A percentile compares a stretch with the other conserved stretches of the same genome.
These are phyloP conservation scores for Starmerella sp. DNA, from an alignment of 805 yeast genomes.

Conservation along the genomic window DNA sequence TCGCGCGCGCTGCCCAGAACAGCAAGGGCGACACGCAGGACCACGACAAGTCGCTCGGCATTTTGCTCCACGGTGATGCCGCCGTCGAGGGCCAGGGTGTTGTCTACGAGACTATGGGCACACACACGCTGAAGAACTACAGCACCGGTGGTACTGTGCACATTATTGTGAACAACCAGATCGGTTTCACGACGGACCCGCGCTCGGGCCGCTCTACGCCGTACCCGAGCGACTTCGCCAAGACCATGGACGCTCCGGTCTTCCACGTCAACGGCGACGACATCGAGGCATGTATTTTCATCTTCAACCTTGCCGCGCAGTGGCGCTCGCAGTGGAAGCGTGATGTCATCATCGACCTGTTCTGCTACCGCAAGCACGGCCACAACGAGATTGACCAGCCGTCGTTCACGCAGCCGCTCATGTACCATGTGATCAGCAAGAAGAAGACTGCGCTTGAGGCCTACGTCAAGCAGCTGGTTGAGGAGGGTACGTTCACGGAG, in stretches of 20 bases:
- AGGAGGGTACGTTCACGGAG: constrained; percentile 79
- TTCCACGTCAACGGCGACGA: constrained; percentile 99
- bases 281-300: constrained; percentile 81
- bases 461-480: constrained; percentile 66
- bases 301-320: constrained; percentile 94
- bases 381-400: constrained; percentile 99
- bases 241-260: constrained; percentile 92
- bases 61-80: constrained; percentile 96
- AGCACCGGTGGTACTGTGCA: constrained; percentile 98
- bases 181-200: constrained; percentile 99
- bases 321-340: constrained; percentile 96
- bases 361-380: constrained; percentile 97
- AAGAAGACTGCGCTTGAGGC: constrained; percentile 81
- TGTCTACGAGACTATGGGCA: constrained; percentile 96
- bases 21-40: constrained; percentile 69
- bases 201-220: constrained; percentile 94
- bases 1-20: constrained; percentile 92
- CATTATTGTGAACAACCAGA: constrained; percentile 93
- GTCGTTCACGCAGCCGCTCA: constrained; percentile 93
- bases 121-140: constrained; percentile 83
- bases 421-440: constrained; percentile 84
- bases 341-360: constrained; percentile 92
- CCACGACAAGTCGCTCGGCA: constrained; percentile 78
- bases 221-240: constrained; percentile 95
- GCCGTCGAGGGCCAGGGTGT: constrained; percentile 99